Evolutionary conservation across 2,329 filamentous ascomycete genomes (phyloP).

Genomic region (Aspergillus pseudoviridinutans): DNA sequence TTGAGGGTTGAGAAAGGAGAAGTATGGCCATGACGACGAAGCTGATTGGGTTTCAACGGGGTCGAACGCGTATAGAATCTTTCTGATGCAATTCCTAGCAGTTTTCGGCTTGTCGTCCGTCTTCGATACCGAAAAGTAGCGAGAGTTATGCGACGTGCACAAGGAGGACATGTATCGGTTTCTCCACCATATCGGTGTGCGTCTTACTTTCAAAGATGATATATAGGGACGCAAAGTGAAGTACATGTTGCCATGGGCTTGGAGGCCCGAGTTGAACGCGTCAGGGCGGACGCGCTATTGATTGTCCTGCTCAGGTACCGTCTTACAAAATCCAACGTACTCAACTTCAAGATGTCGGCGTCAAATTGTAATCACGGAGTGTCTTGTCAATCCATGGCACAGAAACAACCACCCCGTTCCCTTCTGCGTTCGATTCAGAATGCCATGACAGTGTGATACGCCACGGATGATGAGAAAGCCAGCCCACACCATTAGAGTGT

Average conservation of each 20-base stretch:
- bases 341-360: background rate
- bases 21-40: background rate
- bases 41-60: background rate
- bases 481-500: no score
- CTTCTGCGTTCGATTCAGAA: background rate
- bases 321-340: background rate
- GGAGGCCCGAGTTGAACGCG: background rate
- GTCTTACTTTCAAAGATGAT: background rate
- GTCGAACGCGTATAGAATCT: conserved; percentile 9
- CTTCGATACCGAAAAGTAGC: background rate
- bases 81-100: background rate
- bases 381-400: background rate
- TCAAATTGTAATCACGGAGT: background rate
- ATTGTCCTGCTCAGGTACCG: background rate
- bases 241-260: background rate
- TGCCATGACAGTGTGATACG: no score
- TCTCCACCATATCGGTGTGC: background rate
- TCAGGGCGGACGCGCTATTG: background rate
- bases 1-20: conserved; percentile 1
- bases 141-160: background rate
- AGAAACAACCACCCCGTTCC: background rate
- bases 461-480: no score
- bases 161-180: background rate
- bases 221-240: background rate
- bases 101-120: background rate